phyloP scores from a whole-genome alignment of 2,329 filamentous ascomycete species.

The Thermothelomyces thermophilus region DNA sequence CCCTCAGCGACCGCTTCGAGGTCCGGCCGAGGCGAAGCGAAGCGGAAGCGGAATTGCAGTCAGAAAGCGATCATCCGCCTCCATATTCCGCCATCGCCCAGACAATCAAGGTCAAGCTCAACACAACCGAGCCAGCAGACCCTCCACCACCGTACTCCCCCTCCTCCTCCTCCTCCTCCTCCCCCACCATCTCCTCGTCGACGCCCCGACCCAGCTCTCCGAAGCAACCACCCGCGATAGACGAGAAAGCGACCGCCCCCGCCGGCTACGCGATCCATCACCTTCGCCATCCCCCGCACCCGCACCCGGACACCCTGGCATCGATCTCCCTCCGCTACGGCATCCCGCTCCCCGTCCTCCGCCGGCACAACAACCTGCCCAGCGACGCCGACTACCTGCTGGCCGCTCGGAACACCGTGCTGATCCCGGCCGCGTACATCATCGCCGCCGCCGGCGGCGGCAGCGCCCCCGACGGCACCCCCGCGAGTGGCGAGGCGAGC shows the following conservation, averaged over 20 bases:
- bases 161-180: constrained; percentile 25
- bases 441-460: constrained; percentile 36
- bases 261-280: constrained; percentile 67
- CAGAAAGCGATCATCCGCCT: constrained; percentile 4
- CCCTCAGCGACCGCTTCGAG: neutral
- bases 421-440: constrained; percentile 67
- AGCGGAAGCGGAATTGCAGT: neutral
- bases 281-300: constrained; percentile 43
- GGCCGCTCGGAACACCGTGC: constrained; percentile 58
- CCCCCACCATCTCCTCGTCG: constrained; percentile 33
- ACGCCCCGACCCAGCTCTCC: neutral
- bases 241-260: constrained; percentile 28
- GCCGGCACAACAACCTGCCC: constrained; percentile 62
- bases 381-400: constrained; percentile 58
- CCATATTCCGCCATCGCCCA: constrained; percentile 4
- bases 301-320: constrained; percentile 58
- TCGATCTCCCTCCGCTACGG: constrained; percentile 66
- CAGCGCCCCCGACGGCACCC: constrained; percentile 20
- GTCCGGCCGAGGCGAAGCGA: neutral
- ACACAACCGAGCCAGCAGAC: constrained; percentile 51
- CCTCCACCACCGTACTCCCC: constrained; percentile 34
- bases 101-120: constrained; percentile 34
- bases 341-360: constrained; percentile 57
- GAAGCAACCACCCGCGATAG: constrained; percentile 24
- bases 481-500: constrained; percentile 39